phyloP scores from a whole-genome alignment of 805 yeast species.

The Wickerhamomyces silvicola region DNA sequence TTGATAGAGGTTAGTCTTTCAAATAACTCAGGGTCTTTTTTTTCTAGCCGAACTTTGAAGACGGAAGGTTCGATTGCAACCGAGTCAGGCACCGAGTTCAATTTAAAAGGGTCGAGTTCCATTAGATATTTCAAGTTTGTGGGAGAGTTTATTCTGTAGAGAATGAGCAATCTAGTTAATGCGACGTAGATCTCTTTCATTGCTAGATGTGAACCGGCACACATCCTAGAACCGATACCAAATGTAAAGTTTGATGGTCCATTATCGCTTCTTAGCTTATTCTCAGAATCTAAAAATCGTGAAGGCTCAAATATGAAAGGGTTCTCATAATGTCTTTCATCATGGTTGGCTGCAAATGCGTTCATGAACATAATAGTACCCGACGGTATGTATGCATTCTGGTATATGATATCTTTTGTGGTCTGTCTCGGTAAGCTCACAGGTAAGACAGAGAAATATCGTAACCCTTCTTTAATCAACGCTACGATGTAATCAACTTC shows the following conservation, averaged over 20 bases:
- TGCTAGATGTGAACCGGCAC: conserved; percentile 64
- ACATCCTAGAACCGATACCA: conserved; percentile 70
- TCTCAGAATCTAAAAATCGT: conserved; percentile 38
- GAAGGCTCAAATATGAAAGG: conserved; percentile 48
- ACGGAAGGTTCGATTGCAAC: conserved; percentile 57
- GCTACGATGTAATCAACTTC: conserved; percentile 49
- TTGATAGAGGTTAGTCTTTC: neutral
- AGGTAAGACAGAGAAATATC: conserved; percentile 62
- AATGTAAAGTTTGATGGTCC: conserved; percentile 39
- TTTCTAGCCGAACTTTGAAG: conserved; percentile 28
- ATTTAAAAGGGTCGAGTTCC: conserved; percentile 45
- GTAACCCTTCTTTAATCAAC: conserved; percentile 52
- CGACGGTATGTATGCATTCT: conserved; percentile 40
- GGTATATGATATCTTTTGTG: conserved; percentile 40
- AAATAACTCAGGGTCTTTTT: conserved; percentile 22
- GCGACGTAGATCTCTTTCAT: conserved; percentile 57
- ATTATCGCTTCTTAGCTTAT: conserved; percentile 9
- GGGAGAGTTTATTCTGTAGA: conserved; percentile 45
- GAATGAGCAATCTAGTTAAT: conserved; percentile 43
- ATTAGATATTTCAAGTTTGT: conserved; percentile 23
- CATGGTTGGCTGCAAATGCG: conserved; percentile 67
- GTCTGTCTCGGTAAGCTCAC: conserved; percentile 58
- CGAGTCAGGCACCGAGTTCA: conserved; percentile 47
- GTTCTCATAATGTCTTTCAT: conserved; percentile 31
- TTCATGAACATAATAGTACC: conserved; percentile 59